These are phyloP conservation scores for Sanguinoderma infundibulare DNA, from an alignment of 1,284 basidiomycete species.

Conservation along the genomic window DNA sequence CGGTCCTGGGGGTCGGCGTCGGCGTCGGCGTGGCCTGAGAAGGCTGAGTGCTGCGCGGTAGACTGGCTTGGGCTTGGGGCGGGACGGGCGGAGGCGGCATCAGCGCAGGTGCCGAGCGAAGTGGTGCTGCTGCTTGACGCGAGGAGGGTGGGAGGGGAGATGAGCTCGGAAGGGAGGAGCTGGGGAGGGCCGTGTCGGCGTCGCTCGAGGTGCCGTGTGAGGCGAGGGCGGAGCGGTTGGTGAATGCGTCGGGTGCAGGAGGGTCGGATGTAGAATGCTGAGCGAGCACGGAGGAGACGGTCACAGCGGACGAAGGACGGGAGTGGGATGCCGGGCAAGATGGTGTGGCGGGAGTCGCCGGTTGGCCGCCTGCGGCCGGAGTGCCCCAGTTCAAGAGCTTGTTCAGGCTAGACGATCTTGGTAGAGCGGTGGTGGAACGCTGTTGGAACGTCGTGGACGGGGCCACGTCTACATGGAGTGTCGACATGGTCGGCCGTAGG, in stretches of 20 bases:
- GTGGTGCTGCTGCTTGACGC: not conserved
- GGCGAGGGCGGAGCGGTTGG: not conserved
- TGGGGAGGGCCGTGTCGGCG: constrained; percentile 5
- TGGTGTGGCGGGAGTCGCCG: not conserved
- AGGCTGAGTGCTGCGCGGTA: constrained; percentile 1
- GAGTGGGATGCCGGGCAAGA: not conserved
- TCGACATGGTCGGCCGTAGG: not conserved
- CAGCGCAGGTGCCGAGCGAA: constrained; percentile 14
- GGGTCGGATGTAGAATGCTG: constrained; percentile 13
- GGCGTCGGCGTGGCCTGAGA: constrained; percentile 2
- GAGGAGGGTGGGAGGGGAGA: constrained; percentile 7
- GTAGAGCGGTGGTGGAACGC: not conserved
- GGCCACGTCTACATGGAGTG: not conserved
- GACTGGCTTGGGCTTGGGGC: not conserved
- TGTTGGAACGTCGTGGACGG: not conserved
- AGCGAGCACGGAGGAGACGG: constrained; percentile 16
- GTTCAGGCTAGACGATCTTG: not conserved
- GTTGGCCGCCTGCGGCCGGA: not conserved
- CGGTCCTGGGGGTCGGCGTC: not conserved
- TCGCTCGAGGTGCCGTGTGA: constrained; percentile 11
- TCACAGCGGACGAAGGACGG: constrained; percentile 21
- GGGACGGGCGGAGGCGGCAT: constrained; percentile 28
- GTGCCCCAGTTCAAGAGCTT: not conserved
- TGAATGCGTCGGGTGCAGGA: not conserved
- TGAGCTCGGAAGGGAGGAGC: constrained; percentile 20